Evolutionary conservation across 2,329 filamentous ascomycete species (phyloP).

Genomic region (Byssochlamys sp.): DNA sequence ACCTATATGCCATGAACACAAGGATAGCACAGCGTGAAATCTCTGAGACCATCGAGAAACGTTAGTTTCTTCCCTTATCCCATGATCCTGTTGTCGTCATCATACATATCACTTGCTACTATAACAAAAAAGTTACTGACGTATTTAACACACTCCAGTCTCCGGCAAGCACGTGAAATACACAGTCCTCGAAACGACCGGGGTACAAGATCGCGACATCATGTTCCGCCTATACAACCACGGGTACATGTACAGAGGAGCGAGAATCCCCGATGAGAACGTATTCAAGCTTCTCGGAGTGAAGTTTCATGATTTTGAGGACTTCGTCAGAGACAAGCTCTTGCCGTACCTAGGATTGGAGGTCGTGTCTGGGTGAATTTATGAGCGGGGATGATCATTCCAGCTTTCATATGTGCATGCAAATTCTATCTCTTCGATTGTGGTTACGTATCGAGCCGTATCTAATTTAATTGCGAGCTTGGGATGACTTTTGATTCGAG

Average conservation of each 20-base stretch:
- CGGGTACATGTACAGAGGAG: constrained; percentile 11
- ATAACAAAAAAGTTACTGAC: not conserved
- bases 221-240: constrained; percentile 16
- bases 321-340: constrained; percentile 9
- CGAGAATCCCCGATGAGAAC: constrained; percentile 10
- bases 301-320: constrained; percentile 10
- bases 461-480: no score
- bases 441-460: not conserved
- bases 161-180: constrained; percentile 11
- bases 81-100: not conserved
- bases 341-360: constrained; percentile 19
- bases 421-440: not conserved
- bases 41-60: not conserved
- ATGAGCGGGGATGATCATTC: not conserved
- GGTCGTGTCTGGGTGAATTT: not conserved
- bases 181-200: constrained; percentile 11
- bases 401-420: not conserved
- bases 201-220: constrained; percentile 13
- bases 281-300: constrained; percentile 13
- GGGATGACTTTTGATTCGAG: no score
- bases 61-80: not conserved
- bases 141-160: constrained; percentile 4
- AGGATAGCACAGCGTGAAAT: not conserved
- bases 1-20: not conserved
- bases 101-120: not conserved